phyloP scores from a whole-genome alignment of 768 basidiomycete genomes.

The Boletus rex-veris region DNA sequence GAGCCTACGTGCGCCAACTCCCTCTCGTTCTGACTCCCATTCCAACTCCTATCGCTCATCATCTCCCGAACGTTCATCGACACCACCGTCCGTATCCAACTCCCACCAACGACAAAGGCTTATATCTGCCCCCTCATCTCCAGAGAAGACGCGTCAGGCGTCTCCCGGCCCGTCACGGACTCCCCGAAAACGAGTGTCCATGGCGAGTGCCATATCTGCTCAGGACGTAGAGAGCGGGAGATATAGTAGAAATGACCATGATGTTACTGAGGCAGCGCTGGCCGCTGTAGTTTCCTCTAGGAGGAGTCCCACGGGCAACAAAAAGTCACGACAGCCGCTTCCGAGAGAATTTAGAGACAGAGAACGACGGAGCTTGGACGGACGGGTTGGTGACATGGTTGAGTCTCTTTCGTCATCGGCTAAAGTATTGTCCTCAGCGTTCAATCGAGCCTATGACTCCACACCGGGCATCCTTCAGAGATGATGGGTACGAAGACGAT shows the following conservation, averaged over 20 bases:
- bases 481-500: constrained; percentile 18
- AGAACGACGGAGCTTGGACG: constrained; percentile 38
- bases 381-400: constrained; percentile 34
- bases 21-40: constrained; percentile 26
- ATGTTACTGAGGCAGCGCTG: constrained; percentile 55
- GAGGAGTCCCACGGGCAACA: constrained; percentile 43
- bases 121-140: constrained; percentile 48
- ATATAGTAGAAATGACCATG: constrained; percentile 24
- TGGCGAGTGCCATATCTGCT: constrained; percentile 31
- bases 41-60: constrained; percentile 35
- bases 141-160: constrained; percentile 35
- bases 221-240: constrained; percentile 24
- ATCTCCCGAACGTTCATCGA: constrained; percentile 37
- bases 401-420: not conserved
- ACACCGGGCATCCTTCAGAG: constrained; percentile 26
- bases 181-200: constrained; percentile 42
- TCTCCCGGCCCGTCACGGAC: constrained; percentile 41
- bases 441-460: constrained; percentile 41
- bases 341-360: constrained; percentile 47
- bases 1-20: constrained; percentile 35
- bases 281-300: constrained; percentile 58
- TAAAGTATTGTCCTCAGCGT: constrained; percentile 21
- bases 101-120: constrained; percentile 38
- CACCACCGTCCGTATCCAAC: constrained; percentile 33
- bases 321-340: constrained; percentile 47